Base-by-base conservation (phyloP, 345 rosid genomes). In the Hibiscus syriacus region DNA sequence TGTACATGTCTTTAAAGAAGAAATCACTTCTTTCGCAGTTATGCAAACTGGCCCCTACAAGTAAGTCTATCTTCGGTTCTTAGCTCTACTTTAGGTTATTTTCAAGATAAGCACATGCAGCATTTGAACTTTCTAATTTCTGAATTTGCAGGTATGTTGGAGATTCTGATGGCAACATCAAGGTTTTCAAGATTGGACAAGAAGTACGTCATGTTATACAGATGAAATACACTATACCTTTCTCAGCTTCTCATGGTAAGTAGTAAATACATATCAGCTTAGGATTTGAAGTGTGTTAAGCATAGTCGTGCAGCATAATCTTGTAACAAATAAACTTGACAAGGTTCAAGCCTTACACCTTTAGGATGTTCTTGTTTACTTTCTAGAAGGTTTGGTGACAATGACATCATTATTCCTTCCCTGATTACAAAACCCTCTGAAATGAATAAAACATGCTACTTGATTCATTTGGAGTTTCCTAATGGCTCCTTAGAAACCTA, bases 211-310 rank as follows among this genome's bases (percentile, higher is more conserved):
- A 69, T 50, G 52, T 83, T 23, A 67, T 73, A 54, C 82, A 66
- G 64, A 87, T 85, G 96, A 80, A 83, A 23, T 93, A 93, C 67
- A 80, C 67, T 23, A 81, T 93, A 75, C 97, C 97, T 60, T 68
- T 81, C 59, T 80, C 85, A 34, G 96, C 82, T 49, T 86, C 96
- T 54, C 88, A 81, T 71, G 92, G 97, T 90, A 77, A 79, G 82
- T 19, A 22, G 11, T 36, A 58, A 27, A 36, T 4, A 7, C n/a
- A 4, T 25, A 63, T 25, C 36, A 25, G 16, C 54, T 62, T 62
- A 23, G 23, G 52, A 22, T 41, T 41, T 63, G 13, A 62, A 22
- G 19, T 23, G 5, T 39, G 50, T 39, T 63, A 25, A 58, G 67
- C 22, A 26, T 63, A 43, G 0, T 25, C 22, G 6, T 13, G 30